phyloP scores from a whole-genome alignment of 2,329 filamentous ascomycete species.

The Aspergillus neotritici region DNA sequence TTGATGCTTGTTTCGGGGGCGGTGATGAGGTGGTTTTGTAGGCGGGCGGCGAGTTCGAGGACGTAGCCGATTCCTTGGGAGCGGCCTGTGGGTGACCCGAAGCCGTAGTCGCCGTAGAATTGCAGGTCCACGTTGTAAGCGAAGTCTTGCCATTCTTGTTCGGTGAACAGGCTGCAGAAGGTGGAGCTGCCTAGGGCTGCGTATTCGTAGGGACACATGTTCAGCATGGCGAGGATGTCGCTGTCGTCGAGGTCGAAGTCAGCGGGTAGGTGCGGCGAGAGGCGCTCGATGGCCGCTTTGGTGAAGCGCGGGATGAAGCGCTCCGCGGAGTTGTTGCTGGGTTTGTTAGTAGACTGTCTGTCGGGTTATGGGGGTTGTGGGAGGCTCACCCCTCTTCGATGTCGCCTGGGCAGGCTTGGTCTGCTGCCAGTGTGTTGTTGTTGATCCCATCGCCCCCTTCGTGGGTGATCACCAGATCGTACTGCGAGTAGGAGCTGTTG shows the following conservation, averaged over 20 bases:
- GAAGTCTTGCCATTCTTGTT: conserved; percentile 51
- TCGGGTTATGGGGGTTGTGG: conserved; percentile 23
- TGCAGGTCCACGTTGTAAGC: conserved; percentile 50
- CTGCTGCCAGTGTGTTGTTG: conserved; percentile 49
- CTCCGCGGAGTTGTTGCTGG: conserved; percentile 24
- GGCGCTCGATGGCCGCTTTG: conserved; percentile 39
- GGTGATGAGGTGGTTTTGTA: conserved; percentile 44
- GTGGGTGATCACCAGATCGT: conserved; percentile 46
- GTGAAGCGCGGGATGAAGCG: conserved; percentile 46
- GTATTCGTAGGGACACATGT: conserved; percentile 51
- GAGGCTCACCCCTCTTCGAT: conserved; percentile 28
- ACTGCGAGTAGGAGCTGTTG: conserved; percentile 19
- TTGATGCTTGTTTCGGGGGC: conserved; percentile 50
- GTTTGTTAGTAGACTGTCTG: neutral
- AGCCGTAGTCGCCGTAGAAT: conserved; percentile 44
- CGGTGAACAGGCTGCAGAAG: conserved; percentile 52
- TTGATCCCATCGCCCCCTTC: conserved; percentile 48
- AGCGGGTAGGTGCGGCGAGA: conserved; percentile 44
- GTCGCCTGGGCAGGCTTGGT: conserved; percentile 30
- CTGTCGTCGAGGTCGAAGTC: conserved; percentile 47
- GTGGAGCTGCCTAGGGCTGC: conserved; percentile 46
- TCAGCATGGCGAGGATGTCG: conserved; percentile 50
- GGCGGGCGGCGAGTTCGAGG: conserved; percentile 47
- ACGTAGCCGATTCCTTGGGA: conserved; percentile 51
- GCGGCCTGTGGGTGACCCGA: conserved; percentile 47